Conservation (phyloP, 2,329 filamentous ascomycete species). For the Pseudocercospora musae region DNA sequence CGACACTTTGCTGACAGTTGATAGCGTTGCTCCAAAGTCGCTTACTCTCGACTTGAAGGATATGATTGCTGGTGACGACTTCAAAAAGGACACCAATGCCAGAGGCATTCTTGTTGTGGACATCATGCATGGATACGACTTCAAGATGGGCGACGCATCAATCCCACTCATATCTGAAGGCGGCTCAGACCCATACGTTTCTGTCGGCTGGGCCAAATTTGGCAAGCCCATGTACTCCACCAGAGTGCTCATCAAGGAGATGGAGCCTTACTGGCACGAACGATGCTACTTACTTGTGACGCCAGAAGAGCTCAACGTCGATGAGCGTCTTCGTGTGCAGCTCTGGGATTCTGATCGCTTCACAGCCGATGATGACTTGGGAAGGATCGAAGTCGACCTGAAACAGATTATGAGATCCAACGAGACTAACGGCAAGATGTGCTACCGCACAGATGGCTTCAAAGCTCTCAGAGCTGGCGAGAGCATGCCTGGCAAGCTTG, state of each 20-base stretch:
- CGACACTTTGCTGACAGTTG: background rate
- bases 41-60: conserved; percentile 71
- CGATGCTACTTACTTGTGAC: conserved; percentile 67
- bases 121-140: conserved; percentile 65
- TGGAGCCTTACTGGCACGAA: conserved; percentile 69
- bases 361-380: conserved; percentile 71
- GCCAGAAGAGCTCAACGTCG: conserved; percentile 67
- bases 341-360: conserved; percentile 73
- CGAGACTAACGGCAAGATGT: conserved; percentile 60
- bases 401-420: conserved; percentile 61
- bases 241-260: conserved; percentile 61
- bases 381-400: conserved; percentile 66
- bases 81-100: conserved; percentile 69
- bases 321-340: conserved; percentile 61
- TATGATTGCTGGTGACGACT: conserved; percentile 74
- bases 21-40: conserved; percentile 66
- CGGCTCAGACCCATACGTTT: conserved; percentile 67
- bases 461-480: conserved; percentile 62
- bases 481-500: conserved; percentile 64
- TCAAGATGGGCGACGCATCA: conserved; percentile 67
- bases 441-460: conserved; percentile 63
- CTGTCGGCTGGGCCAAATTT: conserved; percentile 74
- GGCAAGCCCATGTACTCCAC: conserved; percentile 67
- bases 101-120: conserved; percentile 64
- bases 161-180: conserved; percentile 56